Base-by-base conservation (phyloP, 257 asterid genomes). In the Przewalskia tangutica region DNA sequence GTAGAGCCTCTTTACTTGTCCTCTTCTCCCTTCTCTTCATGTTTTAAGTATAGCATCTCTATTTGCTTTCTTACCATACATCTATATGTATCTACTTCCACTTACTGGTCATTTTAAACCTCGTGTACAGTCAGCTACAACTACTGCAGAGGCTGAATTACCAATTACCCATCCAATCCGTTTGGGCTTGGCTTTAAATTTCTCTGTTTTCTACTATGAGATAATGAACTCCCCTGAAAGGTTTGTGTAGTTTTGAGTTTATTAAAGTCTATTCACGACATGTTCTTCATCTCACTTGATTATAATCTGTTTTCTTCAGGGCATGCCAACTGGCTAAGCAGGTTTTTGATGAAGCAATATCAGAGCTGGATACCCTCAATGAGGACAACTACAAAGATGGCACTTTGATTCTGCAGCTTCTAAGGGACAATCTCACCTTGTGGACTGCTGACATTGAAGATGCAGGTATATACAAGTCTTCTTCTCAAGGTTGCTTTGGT, bases 131-230 rank as follows among this genome's bases (percentile, higher is more conserved):
- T 50, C 86, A 53, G 98, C 98, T 59, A 94, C 97, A 77, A 86
- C 87, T 55, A 68, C 91, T 70, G 97, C 97, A 54, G 97, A 92
- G 83, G 89, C 95, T 70, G 97, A 91, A 81, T 86, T 94, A 71
- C 89, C 97, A 60, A 95, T 97, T 11, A 94, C 97, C 3, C 97
- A 94, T 86, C 97, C 98, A 75, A 93, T 94, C 83, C 94, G 98
- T 53, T 73, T 94, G 97, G 98, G 98, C 8, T 84, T 94, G 93
- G 98, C 97, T 82, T 87, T 94, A 89, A 94, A 94, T 77, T 93
- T 93, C 84, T 94, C 98, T 6, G 98, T 94, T 86, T 95, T 93
- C 91, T 93, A 87, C 91, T 95, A 95, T 80, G 98, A 95, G 89
- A 95, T 95, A 81, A 80, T 89, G 88, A 93, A 92, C 83, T 89